Percentiles rank a stretch among this genome's conserved stretches.
Evolutionary conservation across 177 flowering plant species (phyloP).

Genomic region (Tripterygium wilfordii): DNA sequence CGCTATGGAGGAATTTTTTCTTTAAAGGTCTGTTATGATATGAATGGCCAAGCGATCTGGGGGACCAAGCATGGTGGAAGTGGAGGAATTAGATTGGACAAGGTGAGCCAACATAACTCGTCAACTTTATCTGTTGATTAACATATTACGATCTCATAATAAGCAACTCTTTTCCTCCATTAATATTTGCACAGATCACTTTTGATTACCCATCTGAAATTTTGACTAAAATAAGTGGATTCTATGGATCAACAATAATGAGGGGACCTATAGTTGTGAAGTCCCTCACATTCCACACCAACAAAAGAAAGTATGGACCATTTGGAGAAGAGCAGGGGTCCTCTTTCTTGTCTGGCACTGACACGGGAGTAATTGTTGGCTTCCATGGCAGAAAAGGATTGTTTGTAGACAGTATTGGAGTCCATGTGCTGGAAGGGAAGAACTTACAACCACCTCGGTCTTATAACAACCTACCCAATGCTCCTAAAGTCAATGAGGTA

Average conservation of each 20-base stretch:
- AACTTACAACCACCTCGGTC: conserved; percentile 12
- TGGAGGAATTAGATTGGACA: conserved; percentile 3
- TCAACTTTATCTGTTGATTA: too few relatives aligned
- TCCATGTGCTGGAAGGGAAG: conserved; percentile 54
- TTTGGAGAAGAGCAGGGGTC: conserved; percentile 69
- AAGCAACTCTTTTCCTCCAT: too few relatives aligned
- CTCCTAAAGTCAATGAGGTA: not conserved
- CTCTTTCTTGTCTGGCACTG: conserved; percentile 24
- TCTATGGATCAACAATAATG: conserved; percentile 41
- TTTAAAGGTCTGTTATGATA: conserved; percentile 6
- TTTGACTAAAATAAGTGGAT: conserved; percentile 59
- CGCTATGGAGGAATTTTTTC: conserved; percentile 2
- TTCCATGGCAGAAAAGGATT: conserved; percentile 67
- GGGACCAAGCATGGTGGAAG: conserved; percentile 5
- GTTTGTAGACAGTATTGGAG: conserved; percentile 66
- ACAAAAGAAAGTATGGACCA: conserved; percentile 53
- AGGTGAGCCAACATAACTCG: conserved; percentile 1
- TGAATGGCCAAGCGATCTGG: conserved; percentile 1
- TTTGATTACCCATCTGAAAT: conserved; percentile 33
- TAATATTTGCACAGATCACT: conserved; percentile 3
- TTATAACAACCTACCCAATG: not conserved
- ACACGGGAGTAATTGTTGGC: conserved; percentile 59
- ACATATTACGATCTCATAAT: too few relatives aligned
- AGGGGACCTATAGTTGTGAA: conserved; percentile 60
- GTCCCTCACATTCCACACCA: conserved; percentile 69